Percentiles rank a stretch among this genome's conserved stretches.
phyloP scores from a whole-genome alignment of 208 protist genomes.

The Entamoeba histolytica region DNA sequence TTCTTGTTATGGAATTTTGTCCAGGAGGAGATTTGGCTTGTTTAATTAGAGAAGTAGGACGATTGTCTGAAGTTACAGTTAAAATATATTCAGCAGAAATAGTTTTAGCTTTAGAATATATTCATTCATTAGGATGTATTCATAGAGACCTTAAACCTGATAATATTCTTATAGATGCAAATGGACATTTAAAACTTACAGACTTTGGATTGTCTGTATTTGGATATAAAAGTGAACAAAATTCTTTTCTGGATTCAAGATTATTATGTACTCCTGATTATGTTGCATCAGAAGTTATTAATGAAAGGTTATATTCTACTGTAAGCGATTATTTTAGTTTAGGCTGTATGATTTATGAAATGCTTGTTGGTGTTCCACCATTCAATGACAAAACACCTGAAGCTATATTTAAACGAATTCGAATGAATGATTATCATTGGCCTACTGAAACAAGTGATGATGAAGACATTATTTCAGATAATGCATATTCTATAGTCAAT shows the following conservation, averaged over 20 bases:
- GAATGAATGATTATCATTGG: slow-evolving; percentile 29
- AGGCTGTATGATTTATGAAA: slow-evolving; percentile 69
- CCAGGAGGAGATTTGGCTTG: not conserved
- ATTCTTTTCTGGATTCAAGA: not conserved
- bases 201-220: slow-evolving; percentile 1
- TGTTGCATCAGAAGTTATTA: slow-evolving; percentile 64
- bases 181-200: slow-evolving; percentile 4
- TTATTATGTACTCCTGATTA: not conserved
- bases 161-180: not conserved
- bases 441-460: slow-evolving; percentile 17
- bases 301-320: slow-evolving; percentile 63
- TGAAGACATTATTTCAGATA: not conserved
- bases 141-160: slow-evolving; percentile 6
- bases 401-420: slow-evolving; percentile 64
- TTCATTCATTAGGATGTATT: not conserved
- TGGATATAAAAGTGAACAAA: not conserved
- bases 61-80: not conserved
- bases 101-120: not conserved
- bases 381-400: slow-evolving; percentile 55
- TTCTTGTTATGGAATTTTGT: slow-evolving; percentile 4
- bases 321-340: slow-evolving; percentile 80
- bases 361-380: slow-evolving; percentile 52
- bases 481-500: not conserved
- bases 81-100: not conserved
- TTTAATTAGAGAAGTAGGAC: not conserved